Evolutionary conservation across 1,284 basidiomycete species (phyloP), one percentile per base, ranked within the genome.

Genomic region (Paramarasmius palmivorus): DNA sequence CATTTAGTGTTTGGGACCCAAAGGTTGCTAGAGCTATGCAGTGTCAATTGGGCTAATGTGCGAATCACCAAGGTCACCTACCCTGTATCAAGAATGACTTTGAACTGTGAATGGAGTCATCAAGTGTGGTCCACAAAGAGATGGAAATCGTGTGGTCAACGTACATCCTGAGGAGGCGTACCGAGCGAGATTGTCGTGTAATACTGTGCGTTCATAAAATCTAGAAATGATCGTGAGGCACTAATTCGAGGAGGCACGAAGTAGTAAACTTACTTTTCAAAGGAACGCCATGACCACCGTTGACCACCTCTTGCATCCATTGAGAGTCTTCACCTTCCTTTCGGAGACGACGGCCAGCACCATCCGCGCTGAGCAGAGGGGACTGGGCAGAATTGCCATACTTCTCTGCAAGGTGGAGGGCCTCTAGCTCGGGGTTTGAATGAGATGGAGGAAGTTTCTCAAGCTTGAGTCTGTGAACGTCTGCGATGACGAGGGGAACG

Each of bases 121-220:
- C 55, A 38, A 46, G 32, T 6, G 51, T n/a, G n/a, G 20, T 51
- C 53, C 15, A 20, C 40, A 37, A 45, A 67, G 78, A 61, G 64
- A 88, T 86, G 38, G 68, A 76, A n/a, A n/a, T n/a, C n/a, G n/a
- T n/a, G n/a, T n/a, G n/a, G n/a, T n/a, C n/a, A n/a, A n/a, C n/a
- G n/a, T n/a, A n/a, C n/a, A n/a, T n/a, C n/a, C 73, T 96, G 93
- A 48, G 92, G 79, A 12, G 93, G 93, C 2, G 77, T 80, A 14
- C 93, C 96, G 52, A 99, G 70, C 9, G 76, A 72, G 60, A 99
- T 96, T 62, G 95, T 91, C 35, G 94, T 83, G 70, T 84, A 99
- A 77, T 99, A 98, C 73, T 99, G 96, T 25, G 96, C 95, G 68
- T 98, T 98, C 84, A 97, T 86, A 76, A 94, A 99, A 79, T 99